Base-by-base conservation (phyloP, 345 rosid species). In the Corchorus capsularis region DNA sequence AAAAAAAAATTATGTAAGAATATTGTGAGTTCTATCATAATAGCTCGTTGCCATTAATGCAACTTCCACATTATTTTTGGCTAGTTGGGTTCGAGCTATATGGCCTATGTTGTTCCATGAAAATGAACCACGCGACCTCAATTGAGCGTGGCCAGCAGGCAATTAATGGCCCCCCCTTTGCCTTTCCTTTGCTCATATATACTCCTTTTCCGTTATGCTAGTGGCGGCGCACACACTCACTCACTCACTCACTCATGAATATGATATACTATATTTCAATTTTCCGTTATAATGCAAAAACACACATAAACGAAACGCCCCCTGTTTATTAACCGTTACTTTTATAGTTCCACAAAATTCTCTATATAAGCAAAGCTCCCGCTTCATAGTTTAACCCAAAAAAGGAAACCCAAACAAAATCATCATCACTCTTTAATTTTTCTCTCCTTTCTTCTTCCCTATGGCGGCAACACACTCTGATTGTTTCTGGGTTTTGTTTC, bases 391-490 rank as follows among this genome's bases (percentile, higher is more conserved):
- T 68, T 35, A 70, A 78, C 80, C 88, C 78, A 77, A 80, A 86
- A 78, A 79, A 73, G 85, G 85, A 83, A 86, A 60, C 7, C 4
- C n/a, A 14, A 27, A 49, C 57, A 47, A 1, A 39, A 39, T 3
- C 43, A 49, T 15, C 43, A 47, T 52, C 75, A 14, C 63, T 72
- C 71, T 12, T 52, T 35, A n/a, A n/a, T 27, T 27, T 27, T 27
- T 1, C 27, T 27, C 27, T 27, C 27, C 27, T 54, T 53, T 54
- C 56, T n/a, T 80, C 79, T 54, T 60, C 54, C 43, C 2, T 39
- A 87, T 85, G 91, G 85, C 80, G 91, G 85, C 80, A 73, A 83
- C 85, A 5, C 62, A 85, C 72, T 75, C 81, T 61, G 89, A 87
- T 45, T 82, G 80, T 60, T 78, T 84, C 50, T 81, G 86, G 75